Percentiles rank a stretch among this genome's conserved stretches.
Evolutionary conservation across 495 filamentous ascomycete genomes (phyloP).

Genomic region (Bathelium albidoporum): DNA sequence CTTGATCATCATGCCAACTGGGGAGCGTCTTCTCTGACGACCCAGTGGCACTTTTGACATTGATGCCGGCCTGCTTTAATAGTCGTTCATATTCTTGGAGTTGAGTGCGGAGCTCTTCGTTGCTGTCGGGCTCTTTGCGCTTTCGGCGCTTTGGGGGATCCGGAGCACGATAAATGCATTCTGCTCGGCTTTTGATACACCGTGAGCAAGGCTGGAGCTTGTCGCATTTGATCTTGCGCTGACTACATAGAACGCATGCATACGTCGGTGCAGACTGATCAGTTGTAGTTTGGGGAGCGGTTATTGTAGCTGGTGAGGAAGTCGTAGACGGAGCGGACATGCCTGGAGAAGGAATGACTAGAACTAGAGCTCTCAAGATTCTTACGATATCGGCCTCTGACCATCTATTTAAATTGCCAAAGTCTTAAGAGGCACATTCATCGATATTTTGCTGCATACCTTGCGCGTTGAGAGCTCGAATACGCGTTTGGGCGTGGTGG

Average conservation of each 20-base stretch:
- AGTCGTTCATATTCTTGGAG: conserved; percentile 18
- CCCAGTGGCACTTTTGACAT: background rate
- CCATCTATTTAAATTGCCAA: too few relatives aligned
- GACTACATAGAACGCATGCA: conserved; percentile 15
- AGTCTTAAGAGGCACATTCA: too few relatives aligned
- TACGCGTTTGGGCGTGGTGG: too few relatives aligned
- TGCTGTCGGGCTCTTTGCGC: conserved; percentile 8
- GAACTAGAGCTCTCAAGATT: too few relatives aligned
- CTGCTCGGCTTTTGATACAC: conserved; percentile 10
- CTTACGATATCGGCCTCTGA: too few relatives aligned
- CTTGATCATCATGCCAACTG: background rate
- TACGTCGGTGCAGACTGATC: conserved; percentile 8
- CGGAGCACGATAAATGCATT: conserved; percentile 18
- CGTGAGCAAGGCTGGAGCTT: conserved; percentile 17
- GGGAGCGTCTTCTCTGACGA: background rate
- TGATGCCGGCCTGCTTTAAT: conserved; percentile 12
- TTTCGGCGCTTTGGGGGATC: conserved; percentile 16
- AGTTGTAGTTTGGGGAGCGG: background rate
- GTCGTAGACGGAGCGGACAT: background rate
- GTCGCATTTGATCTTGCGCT: conserved; percentile 20
- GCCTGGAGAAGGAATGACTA: background rate
- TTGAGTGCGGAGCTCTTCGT: conserved; percentile 8
- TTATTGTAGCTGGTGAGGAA: conserved; percentile 1
- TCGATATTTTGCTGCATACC: too few relatives aligned
- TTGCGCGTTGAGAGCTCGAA: too few relatives aligned